Evolutionary conservation across 352 stramenopile species (phyloP), one percentile per base, ranked within the genome.

Genomic region (Pythium plurisporium): DNA sequence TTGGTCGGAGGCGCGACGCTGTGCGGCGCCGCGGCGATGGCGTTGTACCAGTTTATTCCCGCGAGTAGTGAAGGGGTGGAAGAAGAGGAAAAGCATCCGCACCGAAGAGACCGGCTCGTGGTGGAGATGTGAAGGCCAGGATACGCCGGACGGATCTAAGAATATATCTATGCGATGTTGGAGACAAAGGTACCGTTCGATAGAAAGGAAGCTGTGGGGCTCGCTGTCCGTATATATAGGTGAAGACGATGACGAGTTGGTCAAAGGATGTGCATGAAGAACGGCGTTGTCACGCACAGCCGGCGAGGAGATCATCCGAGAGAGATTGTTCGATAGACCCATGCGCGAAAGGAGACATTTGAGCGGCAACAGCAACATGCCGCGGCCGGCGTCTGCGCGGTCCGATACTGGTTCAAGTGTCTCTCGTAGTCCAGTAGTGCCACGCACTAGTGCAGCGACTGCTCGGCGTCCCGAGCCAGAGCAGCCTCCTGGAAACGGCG

Each of bases 11-110:
- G 67, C 40, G 74, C 81, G 8, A 46, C 74, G 36, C 36, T 86
- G 30, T 91, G 74, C 42, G 81, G 79, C 53, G 56, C 68, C 9
- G 66, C 67, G 15, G 80, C 74, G 25, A 84, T 88, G 78, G 67
- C 59, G 7, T 60, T 91, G 50, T 77, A 87, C 63, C 72, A 76
- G 47, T 76, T 86, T 41, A 61, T 86, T 8, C 75, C 79, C 1
- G 64, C 56, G 3, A 75, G 66, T 9, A 62, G 53, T n/a, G 48
- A 66, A 38, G 44, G 37, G 11, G 5, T 5, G 4, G 44, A 50
- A 12, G 29, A 51, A 2, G 29, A 49, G 10, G 40, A 11, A n/a
- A n/a, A n/a, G n/a, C n/a, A n/a, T n/a, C n/a, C 26, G 4, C 2
- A 27, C 19, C 34, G 54, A 40, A 55, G 48, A 55, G 48, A 44